phyloP scores from a whole-genome alignment of 306 rosid species.

The Cicer chorassanicum region DNA sequence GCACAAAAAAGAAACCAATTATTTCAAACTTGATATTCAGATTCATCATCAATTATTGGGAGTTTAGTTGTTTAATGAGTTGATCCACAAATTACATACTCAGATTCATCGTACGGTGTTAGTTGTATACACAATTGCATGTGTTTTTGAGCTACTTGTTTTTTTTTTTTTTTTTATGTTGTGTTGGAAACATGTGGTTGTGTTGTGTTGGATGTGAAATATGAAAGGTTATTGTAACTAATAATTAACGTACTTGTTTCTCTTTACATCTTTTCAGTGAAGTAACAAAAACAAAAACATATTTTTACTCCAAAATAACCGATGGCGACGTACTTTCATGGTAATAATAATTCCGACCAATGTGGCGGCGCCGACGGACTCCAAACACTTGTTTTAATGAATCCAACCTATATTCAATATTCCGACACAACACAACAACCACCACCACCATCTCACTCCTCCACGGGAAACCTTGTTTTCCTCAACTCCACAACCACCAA shows the following conservation, averaged over 20 bases:
- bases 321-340: constrained; percentile 98
- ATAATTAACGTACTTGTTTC: not conserved
- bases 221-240: constrained; percentile 37
- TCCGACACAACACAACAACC: constrained; percentile 69
- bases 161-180: not conserved
- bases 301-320: constrained; percentile 49
- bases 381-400: constrained; percentile 92
- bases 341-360: constrained; percentile 76
- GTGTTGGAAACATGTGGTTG: constrained; percentile 37
- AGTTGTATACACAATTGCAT: constrained; percentile 11
- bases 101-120: constrained; percentile 41
- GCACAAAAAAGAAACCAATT: constrained; percentile 6
- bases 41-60: constrained; percentile 43
- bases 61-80: constrained; percentile 50
- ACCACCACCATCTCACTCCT: constrained; percentile 42
- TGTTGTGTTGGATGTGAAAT: constrained; percentile 48
- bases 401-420: constrained; percentile 83
- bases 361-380: constrained; percentile 72
- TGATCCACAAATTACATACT: constrained; percentile 44
- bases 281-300: constrained; percentile 33
- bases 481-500: constrained; percentile 56
- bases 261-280: constrained; percentile 53
- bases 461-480: constrained; percentile 53
- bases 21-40: not conserved
- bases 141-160: constrained; percentile 21